Percentiles rank a stretch among this genome's conserved stretches.
Conservation (phyloP, 352 stramenopile species). For the Peronospora destructor region DNA sequence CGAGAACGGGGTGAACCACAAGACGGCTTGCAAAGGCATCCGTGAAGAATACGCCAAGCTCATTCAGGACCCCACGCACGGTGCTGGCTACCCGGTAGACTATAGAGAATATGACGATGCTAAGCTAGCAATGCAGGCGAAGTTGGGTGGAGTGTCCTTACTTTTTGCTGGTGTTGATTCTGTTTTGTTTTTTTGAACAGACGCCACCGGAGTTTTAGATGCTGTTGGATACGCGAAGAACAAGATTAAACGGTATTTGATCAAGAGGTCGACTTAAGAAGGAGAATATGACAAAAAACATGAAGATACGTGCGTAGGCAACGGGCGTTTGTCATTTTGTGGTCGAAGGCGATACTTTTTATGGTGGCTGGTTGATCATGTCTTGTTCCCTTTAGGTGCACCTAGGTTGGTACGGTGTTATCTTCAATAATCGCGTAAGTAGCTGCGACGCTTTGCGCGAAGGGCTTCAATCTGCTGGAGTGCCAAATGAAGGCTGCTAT, state of each 20-base stretch:
- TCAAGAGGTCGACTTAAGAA: not conserved
- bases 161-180: conserved; percentile 7
- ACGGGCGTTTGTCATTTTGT: conserved; percentile 16
- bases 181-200: conserved; percentile 9
- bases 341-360: conserved; percentile 1
- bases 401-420: not conserved
- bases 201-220: conserved; percentile 31
- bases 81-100: conserved; percentile 57
- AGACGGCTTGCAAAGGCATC: conserved; percentile 74
- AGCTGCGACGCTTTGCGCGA: conserved; percentile 37
- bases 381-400: conserved; percentile 12
- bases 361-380: not conserved
- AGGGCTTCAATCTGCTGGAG: conserved; percentile 39
- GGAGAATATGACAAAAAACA: conserved; percentile 26
- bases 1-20: conserved; percentile 86
- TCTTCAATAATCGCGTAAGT: conserved; percentile 7
- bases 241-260: conserved; percentile 21
- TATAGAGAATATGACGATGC: not conserved
- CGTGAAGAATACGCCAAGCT: conserved; percentile 80
- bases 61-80: conserved; percentile 72
- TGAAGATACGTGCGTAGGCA: conserved; percentile 18
- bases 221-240: conserved; percentile 2
- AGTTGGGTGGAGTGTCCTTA: not conserved
- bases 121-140: too few relatives aligned
- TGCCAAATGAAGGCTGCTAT: conserved; percentile 23